These are phyloP conservation scores for Comarum palustre DNA, from an alignment of 306 rosid species.

Conservation along the genomic window DNA sequence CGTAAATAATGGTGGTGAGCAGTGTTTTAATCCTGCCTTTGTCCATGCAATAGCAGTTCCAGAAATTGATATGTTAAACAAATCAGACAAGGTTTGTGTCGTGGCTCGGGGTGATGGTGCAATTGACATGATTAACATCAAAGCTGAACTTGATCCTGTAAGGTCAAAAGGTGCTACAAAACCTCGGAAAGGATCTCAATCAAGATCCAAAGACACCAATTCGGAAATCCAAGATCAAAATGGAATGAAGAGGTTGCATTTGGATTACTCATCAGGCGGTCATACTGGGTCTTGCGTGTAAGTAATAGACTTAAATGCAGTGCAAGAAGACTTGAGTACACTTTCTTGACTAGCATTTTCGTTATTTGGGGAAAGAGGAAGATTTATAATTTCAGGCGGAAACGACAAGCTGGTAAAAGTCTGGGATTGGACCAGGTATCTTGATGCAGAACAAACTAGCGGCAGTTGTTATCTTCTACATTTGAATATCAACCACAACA, in stretches of 20 bases:
- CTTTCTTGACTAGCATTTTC: conserved; percentile 56
- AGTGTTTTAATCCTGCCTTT: conserved; percentile 83
- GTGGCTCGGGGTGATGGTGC: conserved; percentile 88
- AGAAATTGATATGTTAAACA: conserved; percentile 74
- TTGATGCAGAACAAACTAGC: conserved; percentile 30
- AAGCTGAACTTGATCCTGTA: conserved; percentile 47
- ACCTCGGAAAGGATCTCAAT: conserved; percentile 52
- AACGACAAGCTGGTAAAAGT: conserved; percentile 76
- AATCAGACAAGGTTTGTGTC: conserved; percentile 59
- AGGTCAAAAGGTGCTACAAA: conserved; percentile 52
- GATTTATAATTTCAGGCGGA: conserved; percentile 81
- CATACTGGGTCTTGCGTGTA: conserved; percentile 78
- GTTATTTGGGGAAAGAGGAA: conserved; percentile 80
- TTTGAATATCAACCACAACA: conserved; percentile 52
- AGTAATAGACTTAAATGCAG: conserved; percentile 36
- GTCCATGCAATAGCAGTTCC: conserved; percentile 80
- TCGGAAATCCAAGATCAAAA: conserved; percentile 36
- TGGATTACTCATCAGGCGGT: conserved; percentile 79
- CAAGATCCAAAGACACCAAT: conserved; percentile 47
- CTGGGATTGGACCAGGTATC: conserved; percentile 69
- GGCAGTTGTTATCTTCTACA: conserved; percentile 24
- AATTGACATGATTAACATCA: conserved; percentile 61
- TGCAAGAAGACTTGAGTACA: conserved; percentile 16
- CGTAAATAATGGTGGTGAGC: conserved; percentile 37
- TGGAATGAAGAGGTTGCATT: conserved; percentile 54